Evolutionary conservation across 2,329 filamentous ascomycete genomes (phyloP).

Genomic region (Blastomyces percursus): DNA sequence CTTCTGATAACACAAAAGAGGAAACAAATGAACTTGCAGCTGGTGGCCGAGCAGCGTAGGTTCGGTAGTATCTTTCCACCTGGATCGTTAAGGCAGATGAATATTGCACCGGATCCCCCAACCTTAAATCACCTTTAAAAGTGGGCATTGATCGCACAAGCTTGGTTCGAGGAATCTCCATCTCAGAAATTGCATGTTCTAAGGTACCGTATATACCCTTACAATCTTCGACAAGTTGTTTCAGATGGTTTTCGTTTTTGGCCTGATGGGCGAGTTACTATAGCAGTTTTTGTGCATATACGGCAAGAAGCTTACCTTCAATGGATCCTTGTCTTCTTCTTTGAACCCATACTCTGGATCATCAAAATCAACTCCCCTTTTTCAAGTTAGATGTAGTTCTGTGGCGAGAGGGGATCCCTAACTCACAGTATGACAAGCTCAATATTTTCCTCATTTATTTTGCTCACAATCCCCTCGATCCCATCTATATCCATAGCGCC

Average conservation of each 20-base stretch:
- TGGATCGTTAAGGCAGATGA: slow-evolving; percentile 68
- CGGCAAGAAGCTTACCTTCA: slow-evolving; percentile 47
- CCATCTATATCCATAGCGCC: slow-evolving; percentile 62
- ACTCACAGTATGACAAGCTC: slow-evolving; percentile 68
- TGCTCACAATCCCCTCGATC: slow-evolving; percentile 56
- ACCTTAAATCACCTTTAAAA: slow-evolving; percentile 67
- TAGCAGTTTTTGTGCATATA: background rate
- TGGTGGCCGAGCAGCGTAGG: slow-evolving; percentile 61
- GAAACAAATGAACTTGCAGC: slow-evolving; percentile 67
- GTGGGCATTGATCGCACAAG: slow-evolving; percentile 60
- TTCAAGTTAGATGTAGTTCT: slow-evolving; percentile 18
- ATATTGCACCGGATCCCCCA: slow-evolving; percentile 66
- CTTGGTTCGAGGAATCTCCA: slow-evolving; percentile 68
- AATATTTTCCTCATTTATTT: slow-evolving; percentile 66
- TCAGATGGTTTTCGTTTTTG: slow-evolving; percentile 62
- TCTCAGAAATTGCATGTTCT: slow-evolving; percentile 69
- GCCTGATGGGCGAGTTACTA: slow-evolving; percentile 31
- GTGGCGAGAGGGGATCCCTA: background rate
- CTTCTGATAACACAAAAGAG: slow-evolving; percentile 34
- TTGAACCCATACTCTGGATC: slow-evolving; percentile 82
- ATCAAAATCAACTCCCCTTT: slow-evolving; percentile 83
- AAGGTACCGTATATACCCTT: slow-evolving; percentile 71
- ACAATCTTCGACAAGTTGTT: slow-evolving; percentile 55
- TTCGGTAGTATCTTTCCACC: slow-evolving; percentile 84
- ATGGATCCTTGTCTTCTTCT: slow-evolving; percentile 67